A percentile compares a stretch with the other conserved stretches of the same genome.
phyloP scores from a whole-genome alignment of 805 yeast species.

The Metschnikowia anglica region DNA sequence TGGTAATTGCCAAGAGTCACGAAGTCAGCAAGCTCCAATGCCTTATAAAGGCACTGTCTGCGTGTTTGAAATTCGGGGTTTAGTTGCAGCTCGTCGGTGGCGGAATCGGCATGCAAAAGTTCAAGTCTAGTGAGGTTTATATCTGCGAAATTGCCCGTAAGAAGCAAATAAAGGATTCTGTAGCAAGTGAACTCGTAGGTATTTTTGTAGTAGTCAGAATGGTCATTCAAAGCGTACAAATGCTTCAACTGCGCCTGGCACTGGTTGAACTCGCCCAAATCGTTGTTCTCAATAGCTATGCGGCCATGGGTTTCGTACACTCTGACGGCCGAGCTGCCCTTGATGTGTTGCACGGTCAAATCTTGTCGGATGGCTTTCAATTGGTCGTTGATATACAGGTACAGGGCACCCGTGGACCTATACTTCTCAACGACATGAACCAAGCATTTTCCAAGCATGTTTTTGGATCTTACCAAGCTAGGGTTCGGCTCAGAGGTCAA shows the following conservation, averaged over 20 bases:
- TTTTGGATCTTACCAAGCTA: slow-evolving; percentile 70
- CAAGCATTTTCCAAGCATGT: slow-evolving; percentile 57
- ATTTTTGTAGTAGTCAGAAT: slow-evolving; percentile 6
- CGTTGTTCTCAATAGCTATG: slow-evolving; percentile 78
- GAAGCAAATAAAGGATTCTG: slow-evolving; percentile 67
- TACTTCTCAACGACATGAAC: slow-evolving; percentile 54
- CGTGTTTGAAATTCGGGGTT: slow-evolving; percentile 1
- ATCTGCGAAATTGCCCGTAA: slow-evolving; percentile 66
- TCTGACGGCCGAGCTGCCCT: slow-evolving; percentile 67
- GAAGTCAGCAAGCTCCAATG: slow-evolving; percentile 13
- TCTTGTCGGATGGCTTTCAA: slow-evolving; percentile 92
- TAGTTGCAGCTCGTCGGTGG: neutral
- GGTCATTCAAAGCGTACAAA: slow-evolving; percentile 50
- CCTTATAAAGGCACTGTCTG: slow-evolving; percentile 13
- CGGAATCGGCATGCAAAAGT: slow-evolving; percentile 10
- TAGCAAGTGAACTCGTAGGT: slow-evolving; percentile 66
- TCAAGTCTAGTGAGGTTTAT: slow-evolving; percentile 40
- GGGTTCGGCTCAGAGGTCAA: slow-evolving; percentile 93
- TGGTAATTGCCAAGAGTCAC: slow-evolving; percentile 16
- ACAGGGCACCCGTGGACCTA: slow-evolving; percentile 45
- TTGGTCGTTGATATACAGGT: slow-evolving; percentile 83
- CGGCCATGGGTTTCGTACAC: slow-evolving; percentile 88
- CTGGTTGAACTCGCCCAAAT: slow-evolving; percentile 92
- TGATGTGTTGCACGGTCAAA: slow-evolving; percentile 85
- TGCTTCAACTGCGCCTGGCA: slow-evolving; percentile 79